These are phyloP conservation scores for Arthroderma uncinatum DNA, from an alignment of 2,329 filamentous ascomycete species.

Conservation along the genomic window DNA sequence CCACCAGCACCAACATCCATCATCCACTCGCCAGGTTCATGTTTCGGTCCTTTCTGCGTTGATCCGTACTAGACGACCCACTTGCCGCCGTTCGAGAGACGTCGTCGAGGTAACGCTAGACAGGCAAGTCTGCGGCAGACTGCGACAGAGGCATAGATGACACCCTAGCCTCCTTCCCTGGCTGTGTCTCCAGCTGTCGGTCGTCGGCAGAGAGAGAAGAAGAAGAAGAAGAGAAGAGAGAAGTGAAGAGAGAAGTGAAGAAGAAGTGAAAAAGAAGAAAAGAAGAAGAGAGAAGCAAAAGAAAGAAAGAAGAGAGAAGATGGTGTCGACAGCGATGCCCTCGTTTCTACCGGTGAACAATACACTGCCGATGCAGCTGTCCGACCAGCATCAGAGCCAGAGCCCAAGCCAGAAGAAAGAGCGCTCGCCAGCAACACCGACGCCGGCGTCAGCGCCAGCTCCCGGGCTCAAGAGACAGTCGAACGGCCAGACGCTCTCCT, in stretches of 20 bases:
- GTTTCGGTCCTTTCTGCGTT: background rate
- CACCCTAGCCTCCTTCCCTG: background rate
- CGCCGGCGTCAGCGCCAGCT: background rate
- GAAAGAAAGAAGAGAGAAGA: background rate
- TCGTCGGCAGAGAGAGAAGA: background rate
- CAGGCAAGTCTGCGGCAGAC: background rate
- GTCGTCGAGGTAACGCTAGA: background rate
- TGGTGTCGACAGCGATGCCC: slow-evolving; percentile 35
- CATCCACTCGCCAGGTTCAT: no score
- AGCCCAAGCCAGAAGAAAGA: background rate
- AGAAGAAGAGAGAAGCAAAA: background rate
- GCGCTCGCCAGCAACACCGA: background rate
- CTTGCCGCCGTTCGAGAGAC: background rate
- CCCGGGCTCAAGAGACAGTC: background rate
- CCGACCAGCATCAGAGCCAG: background rate
- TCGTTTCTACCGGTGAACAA: slow-evolving; percentile 53
- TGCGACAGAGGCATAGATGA: background rate
- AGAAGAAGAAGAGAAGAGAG: background rate
- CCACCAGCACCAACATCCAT: no score
- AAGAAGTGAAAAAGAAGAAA: background rate
- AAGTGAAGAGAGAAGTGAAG: background rate
- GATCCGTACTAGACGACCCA: background rate
- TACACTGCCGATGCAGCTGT: background rate
- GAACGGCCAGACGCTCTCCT: background rate
- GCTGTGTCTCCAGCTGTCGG: background rate